phyloP scores from a whole-genome alignment of 2,329 filamentous ascomycete genomes.

The Neonectria neomacrospora region DNA sequence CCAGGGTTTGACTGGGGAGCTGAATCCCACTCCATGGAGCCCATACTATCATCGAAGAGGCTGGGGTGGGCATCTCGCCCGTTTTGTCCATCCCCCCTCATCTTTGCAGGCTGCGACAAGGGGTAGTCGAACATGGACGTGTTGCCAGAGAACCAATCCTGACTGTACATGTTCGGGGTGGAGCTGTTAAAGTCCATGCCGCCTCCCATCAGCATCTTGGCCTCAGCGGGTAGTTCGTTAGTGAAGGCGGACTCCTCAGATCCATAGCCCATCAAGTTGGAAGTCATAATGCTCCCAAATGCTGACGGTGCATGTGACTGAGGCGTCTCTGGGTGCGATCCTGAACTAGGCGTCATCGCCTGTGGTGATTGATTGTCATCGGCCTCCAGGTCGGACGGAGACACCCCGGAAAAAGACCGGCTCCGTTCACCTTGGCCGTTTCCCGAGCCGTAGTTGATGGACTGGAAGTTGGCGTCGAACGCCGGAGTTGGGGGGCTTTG shows the following conservation, averaged over 20 bases:
- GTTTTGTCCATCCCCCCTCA: neutral
- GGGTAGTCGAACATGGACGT: conserved; percentile 16
- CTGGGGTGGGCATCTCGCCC: neutral
- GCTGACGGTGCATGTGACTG: conserved; percentile 35
- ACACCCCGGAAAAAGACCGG: conserved; percentile 33
- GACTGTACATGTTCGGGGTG: conserved; percentile 27
- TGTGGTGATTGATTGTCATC: conserved; percentile 39
- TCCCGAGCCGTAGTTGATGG: conserved; percentile 38
- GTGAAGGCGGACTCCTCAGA: conserved; percentile 53
- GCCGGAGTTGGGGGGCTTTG: conserved; percentile 34
- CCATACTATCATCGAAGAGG: conserved; percentile 3
- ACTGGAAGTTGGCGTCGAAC: conserved; percentile 39
- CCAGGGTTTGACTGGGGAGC: conserved; percentile 6
- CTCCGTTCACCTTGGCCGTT: conserved; percentile 28
- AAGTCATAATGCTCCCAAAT: conserved; percentile 21
- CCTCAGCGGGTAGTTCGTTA: conserved; percentile 54
- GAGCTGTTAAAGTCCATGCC: conserved; percentile 47
- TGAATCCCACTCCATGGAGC: conserved; percentile 24
- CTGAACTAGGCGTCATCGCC: conserved; percentile 44
- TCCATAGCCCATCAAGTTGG: conserved; percentile 37
- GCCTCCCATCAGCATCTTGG: conserved; percentile 53
- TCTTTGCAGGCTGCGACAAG: conserved; percentile 11
- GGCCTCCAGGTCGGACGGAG: conserved; percentile 32
- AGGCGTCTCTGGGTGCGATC: conserved; percentile 38
- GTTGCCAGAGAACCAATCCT: conserved; percentile 27